These are phyloP conservation scores for Fusarium irregulare DNA, from an alignment of 2,329 filamentous ascomycete genomes.

Conservation along the genomic window DNA sequence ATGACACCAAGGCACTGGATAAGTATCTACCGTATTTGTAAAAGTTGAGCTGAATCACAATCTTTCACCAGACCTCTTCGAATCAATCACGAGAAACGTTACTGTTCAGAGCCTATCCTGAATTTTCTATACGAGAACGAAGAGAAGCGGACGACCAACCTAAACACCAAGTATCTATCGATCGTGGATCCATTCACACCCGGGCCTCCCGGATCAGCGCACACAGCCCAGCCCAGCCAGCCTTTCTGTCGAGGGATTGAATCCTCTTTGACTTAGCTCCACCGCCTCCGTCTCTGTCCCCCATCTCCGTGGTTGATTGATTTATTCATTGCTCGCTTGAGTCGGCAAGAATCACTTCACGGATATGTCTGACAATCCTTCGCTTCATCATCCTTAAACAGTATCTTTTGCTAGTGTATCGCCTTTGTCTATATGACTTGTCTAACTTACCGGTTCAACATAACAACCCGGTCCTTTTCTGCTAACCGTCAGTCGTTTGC, in stretches of 20 bases:
- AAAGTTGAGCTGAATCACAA: not conserved
- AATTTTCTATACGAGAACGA: slow-evolving; percentile 17
- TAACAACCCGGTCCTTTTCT: slow-evolving; percentile 15
- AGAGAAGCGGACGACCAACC: slow-evolving; percentile 9
- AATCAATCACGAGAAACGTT: not conserved
- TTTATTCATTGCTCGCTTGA: slow-evolving; percentile 13
- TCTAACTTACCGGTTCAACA: slow-evolving; percentile 11
- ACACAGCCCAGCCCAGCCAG: slow-evolving; percentile 25
- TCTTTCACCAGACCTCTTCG: not conserved
- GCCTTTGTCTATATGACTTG: not conserved
- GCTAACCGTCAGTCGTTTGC: not conserved
- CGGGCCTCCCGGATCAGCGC: slow-evolving; percentile 42
- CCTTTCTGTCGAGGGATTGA: slow-evolving; percentile 13
- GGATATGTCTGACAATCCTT: slow-evolving; percentile 26
- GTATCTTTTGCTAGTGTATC: slow-evolving; percentile 7
- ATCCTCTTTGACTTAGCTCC: slow-evolving; percentile 34
- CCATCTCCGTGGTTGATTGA: slow-evolving; percentile 6
- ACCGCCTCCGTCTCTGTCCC: slow-evolving; percentile 26
- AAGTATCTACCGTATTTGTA: not conserved
- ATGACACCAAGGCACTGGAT: slow-evolving; percentile 13
- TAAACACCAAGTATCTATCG: slow-evolving; percentile 39
- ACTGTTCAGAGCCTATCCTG: not conserved
- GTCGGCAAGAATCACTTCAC: slow-evolving; percentile 19
- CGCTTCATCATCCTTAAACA: slow-evolving; percentile 25
- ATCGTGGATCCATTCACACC: slow-evolving; percentile 41